phyloP scores from a whole-genome alignment of 495 filamentous ascomycete genomes.

The Tuber umbilicatum region DNA sequence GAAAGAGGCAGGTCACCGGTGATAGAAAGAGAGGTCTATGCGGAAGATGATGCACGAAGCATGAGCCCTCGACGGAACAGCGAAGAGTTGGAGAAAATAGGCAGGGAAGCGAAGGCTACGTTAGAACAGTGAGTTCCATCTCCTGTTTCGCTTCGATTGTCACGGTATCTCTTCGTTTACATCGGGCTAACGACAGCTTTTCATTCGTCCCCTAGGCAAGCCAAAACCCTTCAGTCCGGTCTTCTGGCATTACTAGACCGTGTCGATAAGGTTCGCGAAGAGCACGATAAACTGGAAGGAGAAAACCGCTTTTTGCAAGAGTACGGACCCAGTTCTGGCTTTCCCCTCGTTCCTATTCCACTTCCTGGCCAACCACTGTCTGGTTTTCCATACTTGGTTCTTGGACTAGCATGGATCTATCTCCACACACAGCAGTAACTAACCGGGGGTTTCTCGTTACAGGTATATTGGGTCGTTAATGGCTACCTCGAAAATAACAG shows the following conservation, averaged over 20 bases:
- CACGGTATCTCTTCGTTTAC: conserved; percentile 7
- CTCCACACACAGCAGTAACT: conserved; percentile 1
- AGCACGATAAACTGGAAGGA: conserved; percentile 88
- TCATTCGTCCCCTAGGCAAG: conserved; percentile 56
- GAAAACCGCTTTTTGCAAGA: conserved; percentile 94
- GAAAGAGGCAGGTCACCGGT: conserved; percentile 40
- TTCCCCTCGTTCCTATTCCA: conserved; percentile 12
- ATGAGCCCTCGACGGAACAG: conserved; percentile 92
- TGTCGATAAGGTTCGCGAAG: conserved; percentile 86
- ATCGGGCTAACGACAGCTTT: conserved; percentile 16
- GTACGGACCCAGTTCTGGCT: conserved; percentile 46
- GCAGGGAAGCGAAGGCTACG: conserved; percentile 65
- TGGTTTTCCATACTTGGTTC: not conserved
- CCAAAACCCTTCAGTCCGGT: conserved; percentile 76
- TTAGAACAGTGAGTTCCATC: conserved; percentile 52
- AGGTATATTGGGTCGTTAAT: conserved; percentile 69
- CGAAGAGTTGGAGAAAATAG: conserved; percentile 77
- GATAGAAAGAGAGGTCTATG: conserved; percentile 42
- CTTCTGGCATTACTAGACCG: conserved; percentile 81
- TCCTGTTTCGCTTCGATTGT: not conserved
- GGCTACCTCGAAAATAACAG: conserved; percentile 73
- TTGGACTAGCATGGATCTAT: conserved; percentile 45
- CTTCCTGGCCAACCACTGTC: conserved; percentile 9
- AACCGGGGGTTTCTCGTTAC: conserved; percentile 24
- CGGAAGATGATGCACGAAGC: conserved; percentile 77